Conservation (phyloP, 2,329 filamentous ascomycete genomes). For the Fusarium robinianum region DNA sequence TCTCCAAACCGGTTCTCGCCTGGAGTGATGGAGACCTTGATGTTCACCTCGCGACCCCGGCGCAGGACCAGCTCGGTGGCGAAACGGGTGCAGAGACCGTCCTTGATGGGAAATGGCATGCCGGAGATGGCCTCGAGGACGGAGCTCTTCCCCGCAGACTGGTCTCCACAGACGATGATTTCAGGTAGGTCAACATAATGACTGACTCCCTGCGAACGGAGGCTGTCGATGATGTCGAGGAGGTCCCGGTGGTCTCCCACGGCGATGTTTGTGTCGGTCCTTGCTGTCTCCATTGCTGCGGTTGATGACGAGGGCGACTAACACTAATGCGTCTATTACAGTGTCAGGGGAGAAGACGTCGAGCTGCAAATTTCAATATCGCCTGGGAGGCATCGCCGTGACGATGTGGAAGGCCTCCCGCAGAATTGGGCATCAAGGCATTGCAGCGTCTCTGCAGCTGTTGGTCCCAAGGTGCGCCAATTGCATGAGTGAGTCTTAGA, state of each 20-base stretch:
- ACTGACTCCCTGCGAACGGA: slow-evolving; percentile 43
- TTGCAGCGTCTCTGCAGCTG: slow-evolving; percentile 7
- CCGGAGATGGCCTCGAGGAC: slow-evolving; percentile 67
- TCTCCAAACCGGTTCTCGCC: slow-evolving; percentile 21
- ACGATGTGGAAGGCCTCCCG: slow-evolving; percentile 21
- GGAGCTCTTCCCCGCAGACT: slow-evolving; percentile 67
- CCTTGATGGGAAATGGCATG: slow-evolving; percentile 62
- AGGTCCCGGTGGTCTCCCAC: slow-evolving; percentile 20
- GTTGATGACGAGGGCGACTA: not conserved
- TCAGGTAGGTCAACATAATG: slow-evolving; percentile 49
- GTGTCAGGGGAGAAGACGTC: not conserved
- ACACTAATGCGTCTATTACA: not conserved
- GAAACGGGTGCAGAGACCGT: slow-evolving; percentile 64
- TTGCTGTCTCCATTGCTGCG: slow-evolving; percentile 1
- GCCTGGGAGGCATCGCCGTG: slow-evolving; percentile 1
- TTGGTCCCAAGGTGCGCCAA: slow-evolving; percentile 1
- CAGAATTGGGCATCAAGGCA: slow-evolving; percentile 21
- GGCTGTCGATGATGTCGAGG: slow-evolving; percentile 44
- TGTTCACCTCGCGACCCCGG: slow-evolving; percentile 31
- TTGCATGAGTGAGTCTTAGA: slow-evolving; percentile 6
- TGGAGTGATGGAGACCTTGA: slow-evolving; percentile 41
- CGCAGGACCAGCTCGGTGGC: slow-evolving; percentile 64
- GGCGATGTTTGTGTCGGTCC: slow-evolving; percentile 2
- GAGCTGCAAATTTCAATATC: slow-evolving; percentile 4
- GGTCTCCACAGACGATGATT: slow-evolving; percentile 62